phyloP scores from a whole-genome alignment of 2,329 filamentous ascomycete genomes.

The Cadophora gregata region DNA sequence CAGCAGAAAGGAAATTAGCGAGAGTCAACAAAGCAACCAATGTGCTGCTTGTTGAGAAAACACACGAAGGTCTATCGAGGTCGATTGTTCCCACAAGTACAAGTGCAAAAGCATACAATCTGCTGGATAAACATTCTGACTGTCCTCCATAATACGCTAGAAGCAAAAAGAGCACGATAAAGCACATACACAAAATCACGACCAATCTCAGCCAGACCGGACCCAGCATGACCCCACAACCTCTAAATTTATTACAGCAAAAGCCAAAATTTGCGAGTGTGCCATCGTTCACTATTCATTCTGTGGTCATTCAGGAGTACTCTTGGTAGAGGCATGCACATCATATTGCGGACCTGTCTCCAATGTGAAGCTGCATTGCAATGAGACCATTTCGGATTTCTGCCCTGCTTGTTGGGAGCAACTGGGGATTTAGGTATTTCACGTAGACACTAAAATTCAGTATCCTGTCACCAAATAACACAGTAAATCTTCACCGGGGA shows the following conservation, averaged over 20 bases:
- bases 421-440: background rate
- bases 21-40: background rate
- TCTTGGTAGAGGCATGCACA: background rate
- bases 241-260: background rate
- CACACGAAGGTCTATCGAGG: background rate
- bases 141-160: too few relatives aligned
- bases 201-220: too few relatives aligned
- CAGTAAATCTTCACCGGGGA: too few relatives aligned
- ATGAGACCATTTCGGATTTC: background rate
- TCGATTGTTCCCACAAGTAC: background rate
- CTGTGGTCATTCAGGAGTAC: background rate
- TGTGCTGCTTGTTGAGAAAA: background rate
- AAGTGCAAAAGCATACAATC: background rate
- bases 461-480: too few relatives aligned
- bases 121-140: too few relatives aligned
- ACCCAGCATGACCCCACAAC: too few relatives aligned
- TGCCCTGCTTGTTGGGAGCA: background rate
- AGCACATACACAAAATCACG: too few relatives aligned
- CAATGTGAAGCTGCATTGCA: background rate
- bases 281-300: background rate
- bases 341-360: background rate
- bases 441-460: too few relatives aligned
- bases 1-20: background rate
- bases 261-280: background rate
- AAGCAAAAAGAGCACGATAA: too few relatives aligned